Evolutionary conservation across 208 protist genomes (phyloP), one percentile per base, ranked within the genome.

Genomic region (Crithidia bombi): DNA sequence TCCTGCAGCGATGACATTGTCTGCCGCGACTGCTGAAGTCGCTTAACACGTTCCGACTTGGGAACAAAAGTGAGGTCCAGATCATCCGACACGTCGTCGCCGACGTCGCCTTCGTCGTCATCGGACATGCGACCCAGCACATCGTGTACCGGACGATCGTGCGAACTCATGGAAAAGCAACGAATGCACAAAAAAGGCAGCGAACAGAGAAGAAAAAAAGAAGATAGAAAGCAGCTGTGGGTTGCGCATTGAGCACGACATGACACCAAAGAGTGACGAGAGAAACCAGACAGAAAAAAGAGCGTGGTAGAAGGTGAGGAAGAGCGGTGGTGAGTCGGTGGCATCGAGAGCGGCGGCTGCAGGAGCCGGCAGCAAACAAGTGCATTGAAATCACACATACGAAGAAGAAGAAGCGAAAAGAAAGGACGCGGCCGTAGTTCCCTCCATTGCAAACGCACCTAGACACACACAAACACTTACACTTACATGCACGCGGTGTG

Each of bases 61-160:
- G 69, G 69, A 50, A 75, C 69, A 25, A 75, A 75, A 15, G 69
- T 68, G 39, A 75, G 30, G 14, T 68, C 51, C 15, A 75, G 26
- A 26, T 75, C 69, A 9, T 63, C 52, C 19, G 47, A 23, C 28
- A 55, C 59, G 23, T 62, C 61, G 23, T 56, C 49, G 23, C 54
- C 61, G 23, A 46, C 49, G 3, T 67, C 69, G 35, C 54, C 69
- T 35, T 74, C 68, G 21, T 75, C 69, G 17, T 75, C 69, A 21
- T 75, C 69, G 9, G 69, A 75, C 61, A 75, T 67, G 32, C 59
- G 33, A 4, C 59, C 51, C n/a, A 68, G 51, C 61, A 54, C 61
- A 43, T 67, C 61, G 32, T 68, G 36, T n/a, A 35, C 50, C 2
- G 33, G 25, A 15, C 30, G 28, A 12, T 30, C 15, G 39, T 28